Conservation (phyloP, 768 basidiomycete genomes). For the Lentinus brumalis region DNA sequence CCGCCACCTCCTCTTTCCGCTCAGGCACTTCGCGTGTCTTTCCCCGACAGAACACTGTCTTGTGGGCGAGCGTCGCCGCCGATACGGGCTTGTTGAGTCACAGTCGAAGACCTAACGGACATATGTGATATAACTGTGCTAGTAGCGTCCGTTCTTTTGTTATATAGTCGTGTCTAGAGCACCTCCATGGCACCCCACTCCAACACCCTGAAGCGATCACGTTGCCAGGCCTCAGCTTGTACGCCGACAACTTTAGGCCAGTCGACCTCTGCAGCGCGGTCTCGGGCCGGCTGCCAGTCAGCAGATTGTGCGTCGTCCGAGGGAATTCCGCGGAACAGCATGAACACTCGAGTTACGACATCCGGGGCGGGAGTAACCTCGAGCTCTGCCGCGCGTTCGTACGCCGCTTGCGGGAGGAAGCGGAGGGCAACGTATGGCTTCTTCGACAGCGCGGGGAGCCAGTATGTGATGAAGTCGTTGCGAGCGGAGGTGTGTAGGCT, state of each 20-base stretch:
- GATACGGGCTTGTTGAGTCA: too few relatives aligned
- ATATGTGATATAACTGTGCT: too few relatives aligned
- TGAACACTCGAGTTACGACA: conserved; percentile 47
- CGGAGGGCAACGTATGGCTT: too few relatives aligned
- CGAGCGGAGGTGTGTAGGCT: conserved; percentile 45
- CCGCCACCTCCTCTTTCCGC: too few relatives aligned
- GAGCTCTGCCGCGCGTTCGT: conserved; percentile 18
- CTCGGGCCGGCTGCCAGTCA: conserved; percentile 33
- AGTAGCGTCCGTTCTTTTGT: too few relatives aligned
- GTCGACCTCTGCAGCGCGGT: conserved; percentile 23
- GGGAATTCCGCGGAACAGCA: conserved; percentile 45
- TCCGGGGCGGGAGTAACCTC: conserved; percentile 43
- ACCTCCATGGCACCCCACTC: conserved; percentile 55
- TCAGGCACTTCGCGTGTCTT: too few relatives aligned
- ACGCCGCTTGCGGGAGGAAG: too few relatives aligned
- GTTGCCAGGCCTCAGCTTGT: conserved; percentile 30
- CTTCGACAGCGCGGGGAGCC: too few relatives aligned
- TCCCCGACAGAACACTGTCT: too few relatives aligned
- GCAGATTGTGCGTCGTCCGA: conserved; percentile 16
- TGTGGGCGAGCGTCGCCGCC: too few relatives aligned
- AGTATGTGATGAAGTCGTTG: conserved; percentile 38
- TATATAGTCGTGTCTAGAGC: too few relatives aligned
- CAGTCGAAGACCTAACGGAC: too few relatives aligned
- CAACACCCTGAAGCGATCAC: conserved; percentile 39
- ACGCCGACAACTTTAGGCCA: conserved; percentile 42